Evolutionary conservation across 805 yeast species (phyloP).

Genomic region (Teunomyces barrocoloradensis): DNA sequence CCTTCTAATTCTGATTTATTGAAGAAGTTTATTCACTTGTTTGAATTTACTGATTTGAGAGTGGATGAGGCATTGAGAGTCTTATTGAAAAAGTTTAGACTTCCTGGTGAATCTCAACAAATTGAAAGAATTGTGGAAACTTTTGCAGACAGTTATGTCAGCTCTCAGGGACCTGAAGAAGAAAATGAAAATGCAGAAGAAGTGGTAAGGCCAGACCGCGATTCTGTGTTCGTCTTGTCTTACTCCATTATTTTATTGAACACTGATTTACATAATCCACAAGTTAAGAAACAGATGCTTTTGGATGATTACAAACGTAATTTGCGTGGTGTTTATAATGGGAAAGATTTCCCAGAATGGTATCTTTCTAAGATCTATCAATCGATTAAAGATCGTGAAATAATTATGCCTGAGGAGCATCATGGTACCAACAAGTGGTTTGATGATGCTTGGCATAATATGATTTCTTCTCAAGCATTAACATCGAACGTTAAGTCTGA

Average conservation of each 20-base stretch:
- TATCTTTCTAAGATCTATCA: conserved; percentile 76
- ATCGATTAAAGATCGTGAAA: conserved; percentile 81
- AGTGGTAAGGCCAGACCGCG: conserved; percentile 68
- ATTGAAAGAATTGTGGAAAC: conserved; percentile 88
- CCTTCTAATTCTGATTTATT: conserved; percentile 62
- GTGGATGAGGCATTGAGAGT: conserved; percentile 92
- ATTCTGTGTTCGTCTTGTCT: conserved; percentile 84
- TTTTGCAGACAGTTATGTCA: conserved; percentile 78
- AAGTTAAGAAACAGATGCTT: conserved; percentile 88
- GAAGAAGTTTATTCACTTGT: conserved; percentile 59
- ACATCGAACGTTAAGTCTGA: conserved; percentile 16
- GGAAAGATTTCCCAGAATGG: conserved; percentile 79
- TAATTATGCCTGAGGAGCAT: conserved; percentile 97
- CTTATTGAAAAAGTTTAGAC: conserved; percentile 75
- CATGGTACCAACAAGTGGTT: conserved; percentile 91
- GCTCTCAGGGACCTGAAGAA: conserved; percentile 43
- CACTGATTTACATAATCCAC: conserved; percentile 91
- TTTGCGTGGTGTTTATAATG: conserved; percentile 74
- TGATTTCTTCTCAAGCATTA: conserved; percentile 51
- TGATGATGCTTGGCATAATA: conserved; percentile 79
- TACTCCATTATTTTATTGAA: conserved; percentile 92
- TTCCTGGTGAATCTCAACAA: conserved; percentile 97
- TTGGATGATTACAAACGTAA: conserved; percentile 77
- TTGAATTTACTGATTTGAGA: conserved; percentile 74
- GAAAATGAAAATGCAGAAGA: conserved; percentile 26